Evolutionary conservation across 2,329 filamentous ascomycete species (phyloP).

Genomic region (Pyrenochaeta sp.): DNA sequence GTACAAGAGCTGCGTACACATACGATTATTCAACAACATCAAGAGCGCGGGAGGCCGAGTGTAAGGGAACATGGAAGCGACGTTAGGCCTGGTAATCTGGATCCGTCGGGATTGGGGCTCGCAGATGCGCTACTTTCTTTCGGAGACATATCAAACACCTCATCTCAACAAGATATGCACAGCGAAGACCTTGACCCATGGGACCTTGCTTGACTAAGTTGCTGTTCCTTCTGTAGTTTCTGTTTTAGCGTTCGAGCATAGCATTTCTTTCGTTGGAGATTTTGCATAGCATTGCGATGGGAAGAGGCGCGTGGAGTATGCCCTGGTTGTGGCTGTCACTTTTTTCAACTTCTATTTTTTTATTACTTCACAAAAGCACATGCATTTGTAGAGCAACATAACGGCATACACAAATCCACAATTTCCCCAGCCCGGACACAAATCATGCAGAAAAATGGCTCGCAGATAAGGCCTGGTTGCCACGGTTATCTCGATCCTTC

Average conservation of each 20-base stretch:
- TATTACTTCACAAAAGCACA: neutral
- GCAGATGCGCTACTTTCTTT: slow-evolving; percentile 1
- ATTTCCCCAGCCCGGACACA: neutral
- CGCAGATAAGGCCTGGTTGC: neutral
- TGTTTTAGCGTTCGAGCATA: neutral
- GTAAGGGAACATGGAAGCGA: neutral
- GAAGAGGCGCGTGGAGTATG: neutral
- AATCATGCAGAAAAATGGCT: neutral
- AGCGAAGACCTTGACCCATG: slow-evolving; percentile 1
- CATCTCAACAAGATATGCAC: neutral
- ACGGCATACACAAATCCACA: neutral
- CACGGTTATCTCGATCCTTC: neutral
- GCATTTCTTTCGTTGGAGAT: neutral
- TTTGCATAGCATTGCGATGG: neutral
- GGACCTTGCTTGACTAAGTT: neutral
- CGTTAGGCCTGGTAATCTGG: neutral
- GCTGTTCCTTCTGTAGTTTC: neutral
- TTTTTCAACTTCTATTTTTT: neutral
- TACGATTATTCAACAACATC: neutral
- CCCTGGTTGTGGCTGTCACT: neutral
- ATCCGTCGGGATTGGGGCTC: neutral
- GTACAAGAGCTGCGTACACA: neutral
- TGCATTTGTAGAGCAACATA: neutral
- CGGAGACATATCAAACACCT: neutral
- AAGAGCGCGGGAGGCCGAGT: neutral